Evolutionary conservation across 768 basidiomycete species (phyloP), one percentile per base, ranked within the genome.

Genomic region (Mrakia frigida): DNA sequence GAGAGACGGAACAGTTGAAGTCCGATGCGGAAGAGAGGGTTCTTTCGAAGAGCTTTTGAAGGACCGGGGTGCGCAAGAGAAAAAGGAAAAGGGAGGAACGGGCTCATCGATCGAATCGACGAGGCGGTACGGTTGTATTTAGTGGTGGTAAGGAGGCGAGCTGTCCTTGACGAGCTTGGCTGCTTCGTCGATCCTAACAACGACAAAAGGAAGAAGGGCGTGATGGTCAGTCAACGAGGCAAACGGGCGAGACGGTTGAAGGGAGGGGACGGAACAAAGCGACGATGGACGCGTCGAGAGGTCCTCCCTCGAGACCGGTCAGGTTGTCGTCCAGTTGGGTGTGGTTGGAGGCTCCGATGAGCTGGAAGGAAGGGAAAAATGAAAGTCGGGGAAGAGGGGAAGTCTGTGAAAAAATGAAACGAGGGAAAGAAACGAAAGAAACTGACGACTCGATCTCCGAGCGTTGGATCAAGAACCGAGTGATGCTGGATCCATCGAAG

Each of bases 291-390:
- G 88, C 86, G 0, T 88, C 88, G 67, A 89, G 82, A 7, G 88
- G 88, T 0, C 88, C 88, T 80, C 88, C 87, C 79, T 85, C 87
- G 68, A 82, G 77, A 75, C 81, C 79, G 13, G 60, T 77, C 41
- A 83, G 74, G 69, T 83, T 83, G 41, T 87, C 83, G 80, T 89
- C 86, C 67, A 89, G 87, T 79, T 90, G 89, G 41, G 84, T 83
- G 78, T 87, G 69, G 76, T 85, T 88, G 6, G 87, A 88, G 37
- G 89, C 89, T n/a, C 89, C 89, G 79, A 91, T 89, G 74, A 90
- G 82, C 72, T 73, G 72, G 56, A 10, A 18, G 31, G 13, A 14
- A n/a, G 3, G 33, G 7, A 50, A 35, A 25, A n/a, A 35, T 25
- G 69, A 25, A 50, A 70, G 69, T n/a, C 3, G 33, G 33, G 14